Evolutionary conservation across 192 early-diverging fungal species (phyloP).

Genomic region (Podila clonocystis): DNA sequence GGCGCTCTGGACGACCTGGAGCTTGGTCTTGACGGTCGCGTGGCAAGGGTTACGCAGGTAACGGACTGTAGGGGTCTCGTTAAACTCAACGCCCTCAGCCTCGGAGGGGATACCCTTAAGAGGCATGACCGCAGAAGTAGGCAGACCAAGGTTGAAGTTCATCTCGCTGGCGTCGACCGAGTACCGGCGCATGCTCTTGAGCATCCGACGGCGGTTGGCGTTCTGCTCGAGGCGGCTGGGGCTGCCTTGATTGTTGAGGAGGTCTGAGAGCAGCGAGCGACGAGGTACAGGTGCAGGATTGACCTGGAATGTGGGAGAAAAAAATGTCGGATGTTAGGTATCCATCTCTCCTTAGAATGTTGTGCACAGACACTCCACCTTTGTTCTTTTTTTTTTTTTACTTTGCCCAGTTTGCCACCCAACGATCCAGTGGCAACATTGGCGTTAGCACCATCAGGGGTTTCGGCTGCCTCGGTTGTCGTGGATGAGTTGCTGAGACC

Average conservation of each 20-base stretch:
- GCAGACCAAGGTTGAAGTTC: constrained; percentile 23
- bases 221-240: constrained; percentile 38
- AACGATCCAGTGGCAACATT: constrained; percentile 30
- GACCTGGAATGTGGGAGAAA: constrained; percentile 7
- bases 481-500: neutral
- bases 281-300: constrained; percentile 30
- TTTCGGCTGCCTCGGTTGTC: neutral
- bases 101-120: constrained; percentile 43
- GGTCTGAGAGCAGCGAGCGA: constrained; percentile 43
- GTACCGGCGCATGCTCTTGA: constrained; percentile 49
- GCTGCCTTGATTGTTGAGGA: constrained; percentile 26
- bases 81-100: constrained; percentile 23
- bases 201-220: constrained; percentile 40
- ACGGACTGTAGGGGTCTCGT: constrained; percentile 32
- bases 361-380: neutral
- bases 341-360: too few relatives aligned
- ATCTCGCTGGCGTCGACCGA: constrained; percentile 48
- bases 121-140: constrained; percentile 16
- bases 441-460: constrained; percentile 17
- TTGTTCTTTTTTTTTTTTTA: neutral
- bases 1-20: constrained; percentile 17
- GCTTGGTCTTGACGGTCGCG: constrained; percentile 41
- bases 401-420: constrained; percentile 43
- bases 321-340: neutral
- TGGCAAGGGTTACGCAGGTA: constrained; percentile 46